Percentiles rank a stretch among this genome's conserved stretches.
Evolutionary conservation across 306 rosid genomes (phyloP).

Genomic region (Malus sylvestris): DNA sequence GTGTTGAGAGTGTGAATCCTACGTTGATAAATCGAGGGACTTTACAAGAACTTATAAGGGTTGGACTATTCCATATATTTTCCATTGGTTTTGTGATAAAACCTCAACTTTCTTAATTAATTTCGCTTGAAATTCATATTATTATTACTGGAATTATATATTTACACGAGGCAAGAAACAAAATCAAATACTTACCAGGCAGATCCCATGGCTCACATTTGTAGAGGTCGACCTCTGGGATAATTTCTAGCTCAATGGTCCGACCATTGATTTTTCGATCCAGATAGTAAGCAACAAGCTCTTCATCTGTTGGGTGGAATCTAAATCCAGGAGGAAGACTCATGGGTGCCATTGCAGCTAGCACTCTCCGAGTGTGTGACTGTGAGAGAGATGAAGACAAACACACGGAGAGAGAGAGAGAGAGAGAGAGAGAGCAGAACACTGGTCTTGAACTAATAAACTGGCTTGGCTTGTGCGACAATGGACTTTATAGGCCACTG

Average conservation of each 20-base stretch:
- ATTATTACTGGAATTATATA: background rate
- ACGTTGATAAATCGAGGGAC: background rate
- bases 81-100: background rate
- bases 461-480: conserved; percentile 35
- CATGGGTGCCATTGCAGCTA: conserved; percentile 71
- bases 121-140: background rate
- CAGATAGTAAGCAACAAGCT: conserved; percentile 86
- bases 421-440: conserved; percentile 4
- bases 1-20: background rate
- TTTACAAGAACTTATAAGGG: no score
- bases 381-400: background rate
- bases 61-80: background rate
- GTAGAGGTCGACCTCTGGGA: conserved; percentile 93
- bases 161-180: background rate
- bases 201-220: conserved; percentile 98
- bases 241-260: conserved; percentile 86
- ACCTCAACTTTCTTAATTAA: no score
- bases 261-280: conserved; percentile 80
- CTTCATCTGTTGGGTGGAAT: conserved; percentile 97
- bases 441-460: conserved; percentile 22
- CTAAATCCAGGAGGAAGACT: conserved; percentile 97
- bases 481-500: conserved; percentile 66
- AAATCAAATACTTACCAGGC: conserved; percentile 48
- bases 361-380: background rate
- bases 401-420: background rate